Conservation (phyloP, 192 early-diverging fungal genomes). For the Lobosporangium transversale region DNA sequence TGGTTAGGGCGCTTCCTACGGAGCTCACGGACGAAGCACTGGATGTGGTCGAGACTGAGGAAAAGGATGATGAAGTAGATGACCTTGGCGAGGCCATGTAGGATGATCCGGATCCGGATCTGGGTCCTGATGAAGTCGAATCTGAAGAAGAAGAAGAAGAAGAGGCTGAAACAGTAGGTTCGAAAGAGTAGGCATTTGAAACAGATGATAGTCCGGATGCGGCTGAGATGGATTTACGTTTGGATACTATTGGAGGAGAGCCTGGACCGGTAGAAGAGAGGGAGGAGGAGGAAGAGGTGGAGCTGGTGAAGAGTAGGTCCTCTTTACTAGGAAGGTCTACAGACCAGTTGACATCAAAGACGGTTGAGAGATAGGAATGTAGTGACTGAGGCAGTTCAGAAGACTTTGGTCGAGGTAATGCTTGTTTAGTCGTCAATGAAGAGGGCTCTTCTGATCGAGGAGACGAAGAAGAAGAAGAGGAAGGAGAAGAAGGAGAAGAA, state of each 20-base stretch:
- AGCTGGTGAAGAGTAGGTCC: slow-evolving; percentile 23
- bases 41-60: background rate
- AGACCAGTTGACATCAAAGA: slow-evolving; percentile 52
- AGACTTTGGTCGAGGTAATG: slow-evolving; percentile 35
- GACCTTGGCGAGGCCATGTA: slow-evolving; percentile 20
- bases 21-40: slow-evolving; percentile 9
- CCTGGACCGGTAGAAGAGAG: slow-evolving; percentile 2
- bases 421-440: slow-evolving; percentile 17
- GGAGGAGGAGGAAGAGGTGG: background rate
- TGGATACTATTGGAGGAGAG: slow-evolving; percentile 11
- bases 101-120: too few species aligned
- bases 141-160: too few species aligned
- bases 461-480: background rate
- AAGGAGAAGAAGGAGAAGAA: background rate
- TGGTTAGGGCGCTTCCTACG: background rate
- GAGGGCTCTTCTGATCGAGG: slow-evolving; percentile 19
- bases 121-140: too few species aligned
- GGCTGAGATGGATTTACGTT: slow-evolving; percentile 32
- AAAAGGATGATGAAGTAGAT: slow-evolving; percentile 12
- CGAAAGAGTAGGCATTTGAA: background rate
- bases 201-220: slow-evolving; percentile 17
- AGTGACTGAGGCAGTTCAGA: slow-evolving; percentile 29
- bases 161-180: background rate
- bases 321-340: slow-evolving; percentile 15
- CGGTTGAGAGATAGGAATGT: slow-evolving; percentile 37